Conservation (phyloP, 2,329 filamentous ascomycete genomes). For the Penicillium palitans region DNA sequence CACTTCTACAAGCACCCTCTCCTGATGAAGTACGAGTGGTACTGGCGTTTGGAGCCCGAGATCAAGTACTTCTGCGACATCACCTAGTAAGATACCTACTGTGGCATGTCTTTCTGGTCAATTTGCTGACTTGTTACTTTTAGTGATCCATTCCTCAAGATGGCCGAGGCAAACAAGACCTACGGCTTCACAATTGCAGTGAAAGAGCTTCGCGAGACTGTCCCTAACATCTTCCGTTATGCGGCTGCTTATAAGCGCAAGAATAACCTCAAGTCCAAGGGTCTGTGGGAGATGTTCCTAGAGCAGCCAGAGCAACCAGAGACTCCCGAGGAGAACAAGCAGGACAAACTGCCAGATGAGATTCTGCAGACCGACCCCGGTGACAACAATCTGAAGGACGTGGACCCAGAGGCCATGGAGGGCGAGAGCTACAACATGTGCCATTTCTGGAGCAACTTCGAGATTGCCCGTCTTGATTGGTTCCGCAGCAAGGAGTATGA, state of each 20-base stretch:
- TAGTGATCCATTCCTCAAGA: constrained; percentile 91
- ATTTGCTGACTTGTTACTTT: constrained; percentile 6
- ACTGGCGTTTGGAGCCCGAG: constrained; percentile 98
- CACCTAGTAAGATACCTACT: constrained; percentile 71
- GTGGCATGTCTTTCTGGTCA: background rate
- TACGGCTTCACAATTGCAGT: constrained; percentile 99
- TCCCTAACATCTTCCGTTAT: constrained; percentile 98
- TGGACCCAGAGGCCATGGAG: constrained; percentile 93
- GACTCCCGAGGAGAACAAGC: constrained; percentile 62
- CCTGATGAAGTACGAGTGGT: constrained; percentile 97
- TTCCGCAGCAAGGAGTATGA: constrained; percentile 97
- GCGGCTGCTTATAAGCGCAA: constrained; percentile 95
- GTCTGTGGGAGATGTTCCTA: constrained; percentile 98
- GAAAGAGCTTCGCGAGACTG: constrained; percentile 95
- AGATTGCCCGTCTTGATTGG: constrained; percentile 92
- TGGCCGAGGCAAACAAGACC: constrained; percentile 93
- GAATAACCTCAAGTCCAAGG: constrained; percentile 86
- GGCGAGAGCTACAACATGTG: constrained; percentile 99
- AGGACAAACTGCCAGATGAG: constrained; percentile 75
- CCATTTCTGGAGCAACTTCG: constrained; percentile 99
- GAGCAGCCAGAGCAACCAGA: constrained; percentile 58
- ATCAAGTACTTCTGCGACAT: constrained; percentile 99
- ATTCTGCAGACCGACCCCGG: constrained; percentile 74
- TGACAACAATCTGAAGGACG: constrained; percentile 69
- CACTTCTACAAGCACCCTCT: constrained; percentile 98